Conservation (phyloP, 441 rosid species). For the Adansonia gregorii region DNA sequence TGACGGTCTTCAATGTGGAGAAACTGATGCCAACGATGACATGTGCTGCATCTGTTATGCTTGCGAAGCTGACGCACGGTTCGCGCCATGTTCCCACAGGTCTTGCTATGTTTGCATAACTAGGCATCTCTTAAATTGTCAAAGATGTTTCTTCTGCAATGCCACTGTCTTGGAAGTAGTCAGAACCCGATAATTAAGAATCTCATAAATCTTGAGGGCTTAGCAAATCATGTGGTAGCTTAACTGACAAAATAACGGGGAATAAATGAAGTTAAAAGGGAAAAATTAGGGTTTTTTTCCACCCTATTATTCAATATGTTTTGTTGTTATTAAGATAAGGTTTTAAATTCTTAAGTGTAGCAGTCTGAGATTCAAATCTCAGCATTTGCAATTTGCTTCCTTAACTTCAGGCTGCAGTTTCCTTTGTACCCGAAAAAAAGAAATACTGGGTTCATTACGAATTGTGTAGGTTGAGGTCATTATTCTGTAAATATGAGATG, state of each 20-base stretch:
- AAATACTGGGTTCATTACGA: slow-evolving; percentile 24
- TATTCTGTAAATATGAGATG: slow-evolving; percentile 68
- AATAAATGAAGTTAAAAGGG: neutral
- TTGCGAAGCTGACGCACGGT: slow-evolving; percentile 64
- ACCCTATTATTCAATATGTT: slow-evolving; percentile 9
- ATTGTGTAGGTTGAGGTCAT: slow-evolving; percentile 61
- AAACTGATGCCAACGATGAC: slow-evolving; percentile 53
- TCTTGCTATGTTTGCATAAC: slow-evolving; percentile 96
- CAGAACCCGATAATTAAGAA: slow-evolving; percentile 30
- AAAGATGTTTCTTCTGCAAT: slow-evolving; percentile 97
- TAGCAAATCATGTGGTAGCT: too few relatives aligned
- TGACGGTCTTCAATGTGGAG: slow-evolving; percentile 38
- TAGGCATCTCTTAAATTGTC: slow-evolving; percentile 88
- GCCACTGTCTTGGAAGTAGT: slow-evolving; percentile 73
- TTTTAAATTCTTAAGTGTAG: slow-evolving; percentile 14
- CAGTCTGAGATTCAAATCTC: slow-evolving; percentile 5
- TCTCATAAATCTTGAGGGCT: slow-evolving; percentile 2
- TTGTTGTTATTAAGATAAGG: slow-evolving; percentile 20
- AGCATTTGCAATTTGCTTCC: neutral
- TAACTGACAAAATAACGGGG: neutral
- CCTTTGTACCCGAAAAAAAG: neutral
- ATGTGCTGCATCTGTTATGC: slow-evolving; percentile 91
- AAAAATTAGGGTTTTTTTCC: neutral
- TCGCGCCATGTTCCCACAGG: slow-evolving; percentile 84
- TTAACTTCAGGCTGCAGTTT: slow-evolving; percentile 13